Conservation (phyloP, 805 yeast genomes). For the Nakazawaea wickerhamii region DNA sequence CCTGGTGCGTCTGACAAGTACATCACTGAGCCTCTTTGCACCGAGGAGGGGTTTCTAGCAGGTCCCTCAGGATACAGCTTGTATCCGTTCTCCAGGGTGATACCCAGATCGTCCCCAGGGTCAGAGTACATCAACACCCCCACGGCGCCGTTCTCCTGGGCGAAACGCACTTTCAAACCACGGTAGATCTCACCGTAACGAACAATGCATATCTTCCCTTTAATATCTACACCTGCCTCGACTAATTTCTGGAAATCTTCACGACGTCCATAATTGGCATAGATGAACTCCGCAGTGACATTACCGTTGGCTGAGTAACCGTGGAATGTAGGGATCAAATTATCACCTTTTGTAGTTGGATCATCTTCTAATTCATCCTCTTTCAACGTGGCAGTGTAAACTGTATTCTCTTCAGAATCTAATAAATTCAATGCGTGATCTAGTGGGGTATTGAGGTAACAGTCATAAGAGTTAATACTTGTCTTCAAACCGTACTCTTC, state of each 20-base stretch:
- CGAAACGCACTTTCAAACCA: slow-evolving; percentile 64
- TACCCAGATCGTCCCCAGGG: slow-evolving; percentile 34
- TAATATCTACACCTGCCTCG: slow-evolving; percentile 37
- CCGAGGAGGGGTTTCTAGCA: slow-evolving; percentile 60
- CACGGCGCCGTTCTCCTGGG: slow-evolving; percentile 56
- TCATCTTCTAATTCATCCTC: slow-evolving; percentile 42
- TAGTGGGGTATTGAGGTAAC: slow-evolving; percentile 58
- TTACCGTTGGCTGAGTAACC: slow-evolving; percentile 68
- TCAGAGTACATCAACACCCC: slow-evolving; percentile 51
- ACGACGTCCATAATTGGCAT: slow-evolving; percentile 54
- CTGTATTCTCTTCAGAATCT: slow-evolving; percentile 22
- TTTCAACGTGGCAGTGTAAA: slow-evolving; percentile 47
- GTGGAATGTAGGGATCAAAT: slow-evolving; percentile 57
- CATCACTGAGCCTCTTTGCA: slow-evolving; percentile 53
- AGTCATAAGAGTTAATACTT: slow-evolving; percentile 50
- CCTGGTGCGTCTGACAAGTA: slow-evolving; percentile 36
- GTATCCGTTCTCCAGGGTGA: slow-evolving; percentile 44
- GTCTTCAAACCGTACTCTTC: slow-evolving; percentile 55
- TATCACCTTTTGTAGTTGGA: slow-evolving; percentile 36
- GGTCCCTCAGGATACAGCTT: slow-evolving; percentile 61
- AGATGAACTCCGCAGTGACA: slow-evolving; percentile 51
- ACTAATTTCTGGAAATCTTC: slow-evolving; percentile 43
- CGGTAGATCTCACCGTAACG: slow-evolving; percentile 58
- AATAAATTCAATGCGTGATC: slow-evolving; percentile 46
- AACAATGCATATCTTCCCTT: slow-evolving; percentile 49